Evolutionary conservation across 495 filamentous ascomycete genomes (phyloP), one percentile per base, ranked within the genome.

Genomic region (Aspergillus saccharolyticus): DNA sequence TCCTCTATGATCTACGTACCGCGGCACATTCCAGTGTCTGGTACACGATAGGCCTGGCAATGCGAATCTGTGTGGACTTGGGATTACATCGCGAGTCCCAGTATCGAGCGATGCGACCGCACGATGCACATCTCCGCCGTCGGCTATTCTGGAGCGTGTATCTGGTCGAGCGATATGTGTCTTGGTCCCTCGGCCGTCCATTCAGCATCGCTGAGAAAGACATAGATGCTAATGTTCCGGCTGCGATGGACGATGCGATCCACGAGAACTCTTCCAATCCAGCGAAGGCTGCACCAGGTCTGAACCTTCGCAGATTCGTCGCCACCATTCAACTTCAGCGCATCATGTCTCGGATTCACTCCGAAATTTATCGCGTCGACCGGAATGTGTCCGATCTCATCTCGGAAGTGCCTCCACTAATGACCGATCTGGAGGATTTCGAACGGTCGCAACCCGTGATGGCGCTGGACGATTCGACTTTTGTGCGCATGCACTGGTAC

Each of bases 61-160:
- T 76, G 73, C 58, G 73, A 17, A 77, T 70, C 0, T 75, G 72
- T 42, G 64, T 77, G 6, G 73, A 77, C 52, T 60, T 77, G 17
- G 75, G 74, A 4, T 53, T 78, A 9, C 74, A 76, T 44, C 48
- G 72, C 20, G 67, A 73, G 53, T 6, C 51, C 0, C 56, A 62
- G 7, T 63, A 68, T 44, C 51, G 57, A 57, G 54, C 39, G 61
- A 62, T 63, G 57, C 58, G 52, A 25, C 62, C 48, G 42, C 62
- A 70, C 46, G 70, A 71, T 18, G 66, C 66, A 0, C 63, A 77
- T 49, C 46, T 64, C 42, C 70, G 67, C 14, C 59, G 70, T 7
- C 58, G 72, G 20, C 59, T 77, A 0, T 78, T 78, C 46, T 78
- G 74, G 76, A 75, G 64, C 43, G 71, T 75, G 4, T 78, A 78